A percentile compares a stretch with the other conserved stretches of the same genome.
Conservation (phyloP, 495 filamentous ascomycete genomes). For the Cercophora scortea region DNA sequence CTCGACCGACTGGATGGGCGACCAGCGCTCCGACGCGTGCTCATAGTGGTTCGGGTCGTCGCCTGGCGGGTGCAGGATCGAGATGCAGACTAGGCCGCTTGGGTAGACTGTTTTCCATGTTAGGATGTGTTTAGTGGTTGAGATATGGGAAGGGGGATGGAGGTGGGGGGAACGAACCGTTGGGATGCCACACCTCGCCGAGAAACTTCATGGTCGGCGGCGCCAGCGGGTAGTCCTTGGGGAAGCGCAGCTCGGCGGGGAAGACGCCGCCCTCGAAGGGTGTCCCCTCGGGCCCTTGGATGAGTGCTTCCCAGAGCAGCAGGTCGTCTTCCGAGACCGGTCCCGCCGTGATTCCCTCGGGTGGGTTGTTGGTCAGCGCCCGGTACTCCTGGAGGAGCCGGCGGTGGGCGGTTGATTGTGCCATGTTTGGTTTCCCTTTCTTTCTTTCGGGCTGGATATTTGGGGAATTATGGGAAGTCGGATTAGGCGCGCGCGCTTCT, state of each 20-base stretch:
- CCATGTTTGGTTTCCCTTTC: conserved; percentile 31
- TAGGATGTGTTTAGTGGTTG: neutral
- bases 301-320: conserved; percentile 92
- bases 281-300: conserved; percentile 90
- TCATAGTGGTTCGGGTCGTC: conserved; percentile 99
- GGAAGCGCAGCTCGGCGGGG: conserved; percentile 88
- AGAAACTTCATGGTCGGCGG: conserved; percentile 93
- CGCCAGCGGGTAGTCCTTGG: conserved; percentile 88
- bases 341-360: conserved; percentile 91
- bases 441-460: neutral
- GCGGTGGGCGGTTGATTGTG: conserved; percentile 68
- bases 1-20: conserved; percentile 92
- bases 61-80: conserved; percentile 94
- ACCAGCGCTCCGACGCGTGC: conserved; percentile 91
- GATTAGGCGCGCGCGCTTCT: neutral
- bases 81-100: conserved; percentile 89
- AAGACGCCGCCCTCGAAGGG: conserved; percentile 95
- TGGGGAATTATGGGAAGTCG: neutral
- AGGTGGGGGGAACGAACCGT: conserved; percentile 51
- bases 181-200: conserved; percentile 92
- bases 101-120: conserved; percentile 64
- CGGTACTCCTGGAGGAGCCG: conserved; percentile 98
- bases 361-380: conserved; percentile 61
- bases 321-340: conserved; percentile 93
- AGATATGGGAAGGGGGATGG: neutral